Percentiles rank a stretch among this genome's conserved stretches.
These are phyloP conservation scores for Suhomyces wounanorum DNA, from an alignment of 1,139 yeast genomes.

Conservation along the genomic window DNA sequence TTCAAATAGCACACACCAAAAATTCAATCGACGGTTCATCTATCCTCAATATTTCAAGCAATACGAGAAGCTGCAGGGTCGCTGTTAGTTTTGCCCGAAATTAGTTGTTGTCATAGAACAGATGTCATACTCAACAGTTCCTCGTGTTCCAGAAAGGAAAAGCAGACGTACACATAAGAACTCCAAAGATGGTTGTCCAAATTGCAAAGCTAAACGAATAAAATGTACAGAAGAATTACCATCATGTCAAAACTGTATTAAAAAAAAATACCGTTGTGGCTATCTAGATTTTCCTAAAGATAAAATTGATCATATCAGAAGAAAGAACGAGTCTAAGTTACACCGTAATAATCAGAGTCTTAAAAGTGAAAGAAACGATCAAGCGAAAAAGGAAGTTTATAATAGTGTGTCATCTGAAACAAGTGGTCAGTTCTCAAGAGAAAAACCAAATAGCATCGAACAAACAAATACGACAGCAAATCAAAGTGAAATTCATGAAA, in stretches of 20 bases:
- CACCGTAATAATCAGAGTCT: neutral
- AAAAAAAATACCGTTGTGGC: slow-evolving; percentile 44
- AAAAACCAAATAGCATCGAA: neutral
- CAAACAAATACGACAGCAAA: neutral
- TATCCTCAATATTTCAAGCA: neutral
- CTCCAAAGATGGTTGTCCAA: slow-evolving; percentile 50
- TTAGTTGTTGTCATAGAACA: neutral
- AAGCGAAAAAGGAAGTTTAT: neutral
- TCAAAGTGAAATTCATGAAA: neutral
- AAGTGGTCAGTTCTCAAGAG: neutral
- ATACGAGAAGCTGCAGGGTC: neutral
- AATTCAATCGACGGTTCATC: neutral
- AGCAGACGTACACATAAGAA: slow-evolving; percentile 49
- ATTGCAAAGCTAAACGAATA: slow-evolving; percentile 46
- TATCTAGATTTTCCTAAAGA: slow-evolving; percentile 45
- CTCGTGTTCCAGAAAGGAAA: slow-evolving; percentile 29
- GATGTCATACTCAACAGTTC: slow-evolving; percentile 9
- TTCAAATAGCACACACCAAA: neutral
- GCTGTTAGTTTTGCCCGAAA: neutral
- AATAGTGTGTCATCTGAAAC: neutral
- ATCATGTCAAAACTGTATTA: slow-evolving; percentile 41
- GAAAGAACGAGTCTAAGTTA: slow-evolving; percentile 33
- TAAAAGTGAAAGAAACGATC: slow-evolving; percentile 8
- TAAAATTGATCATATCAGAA: slow-evolving; percentile 34
- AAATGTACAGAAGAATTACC: slow-evolving; percentile 50